Conservation (phyloP, 2,329 filamentous ascomycete genomes). For the Drechslerella coelobrocha region DNA sequence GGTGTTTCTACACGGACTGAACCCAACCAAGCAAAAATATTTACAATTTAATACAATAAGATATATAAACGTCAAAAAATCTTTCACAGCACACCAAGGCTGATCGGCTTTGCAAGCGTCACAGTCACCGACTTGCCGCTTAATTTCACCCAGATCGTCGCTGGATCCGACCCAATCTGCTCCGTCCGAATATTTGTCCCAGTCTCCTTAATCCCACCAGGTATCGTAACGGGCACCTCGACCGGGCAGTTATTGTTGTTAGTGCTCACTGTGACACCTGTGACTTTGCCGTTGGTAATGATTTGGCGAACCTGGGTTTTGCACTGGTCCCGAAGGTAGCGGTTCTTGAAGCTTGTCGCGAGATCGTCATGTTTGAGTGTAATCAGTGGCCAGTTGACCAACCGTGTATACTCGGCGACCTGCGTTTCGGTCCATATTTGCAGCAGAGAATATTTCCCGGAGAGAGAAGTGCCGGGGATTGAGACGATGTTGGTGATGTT, state of each 20-base stretch:
- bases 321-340: conserved; percentile 65
- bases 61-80: not conserved
- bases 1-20: too few species aligned
- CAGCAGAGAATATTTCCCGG: conserved; percentile 63
- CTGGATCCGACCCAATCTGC: conserved; percentile 65
- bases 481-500: conserved; percentile 62
- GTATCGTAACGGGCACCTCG: conserved; percentile 66
- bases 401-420: conserved; percentile 64
- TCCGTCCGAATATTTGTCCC: conserved; percentile 62
- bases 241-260: conserved; percentile 61
- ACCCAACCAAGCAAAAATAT: too few species aligned
- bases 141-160: conserved; percentile 63
- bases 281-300: conserved; percentile 16
- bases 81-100: conserved; percentile 16
- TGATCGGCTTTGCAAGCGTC: conserved; percentile 58
- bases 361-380: conserved; percentile 67
- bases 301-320: conserved; percentile 60
- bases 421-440: conserved; percentile 67
- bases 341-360: conserved; percentile 63
- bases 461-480: conserved; percentile 55
- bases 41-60: not conserved
- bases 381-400: conserved; percentile 65
- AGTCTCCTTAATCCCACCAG: conserved; percentile 59
- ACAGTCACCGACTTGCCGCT: conserved; percentile 61
- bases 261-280: conserved; percentile 59